phyloP scores from a whole-genome alignment of 2,329 filamentous ascomycete species.

The Alternaria arborescens region DNA sequence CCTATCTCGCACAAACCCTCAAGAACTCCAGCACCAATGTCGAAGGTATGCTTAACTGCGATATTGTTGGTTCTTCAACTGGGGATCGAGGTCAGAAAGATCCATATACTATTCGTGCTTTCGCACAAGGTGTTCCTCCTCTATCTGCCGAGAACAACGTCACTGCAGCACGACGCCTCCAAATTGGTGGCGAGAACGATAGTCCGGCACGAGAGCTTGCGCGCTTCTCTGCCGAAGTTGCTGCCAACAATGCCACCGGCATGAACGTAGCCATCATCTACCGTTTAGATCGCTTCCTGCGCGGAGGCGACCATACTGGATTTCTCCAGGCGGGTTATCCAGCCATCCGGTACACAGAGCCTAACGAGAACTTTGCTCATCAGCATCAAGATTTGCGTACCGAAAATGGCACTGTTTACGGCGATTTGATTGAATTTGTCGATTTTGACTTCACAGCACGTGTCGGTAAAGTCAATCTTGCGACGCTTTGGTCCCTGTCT shows the following conservation, averaged over 20 bases:
- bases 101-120: slow-evolving; percentile 63
- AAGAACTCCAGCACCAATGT: slow-evolving; percentile 63
- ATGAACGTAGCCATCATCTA: slow-evolving; percentile 67
- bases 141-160: slow-evolving; percentile 51
- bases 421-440: slow-evolving; percentile 65
- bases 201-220: slow-evolving; percentile 64
- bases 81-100: slow-evolving; percentile 58
- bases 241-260: slow-evolving; percentile 59
- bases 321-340: slow-evolving; percentile 66
- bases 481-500: slow-evolving; percentile 63
- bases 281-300: slow-evolving; percentile 64
- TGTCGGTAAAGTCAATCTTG: slow-evolving; percentile 64
- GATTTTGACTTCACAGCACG: slow-evolving; percentile 64
- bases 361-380: slow-evolving; percentile 65
- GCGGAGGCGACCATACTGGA: slow-evolving; percentile 65
- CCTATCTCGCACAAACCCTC: slow-evolving; percentile 62
- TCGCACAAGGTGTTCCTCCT: slow-evolving; percentile 60
- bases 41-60: slow-evolving; percentile 66
- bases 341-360: slow-evolving; percentile 66
- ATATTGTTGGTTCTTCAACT: slow-evolving; percentile 64
- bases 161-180: slow-evolving; percentile 52
- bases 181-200: slow-evolving; percentile 61
- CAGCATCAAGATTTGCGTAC: slow-evolving; percentile 65
- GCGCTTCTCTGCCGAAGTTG: slow-evolving; percentile 64
- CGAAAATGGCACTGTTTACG: slow-evolving; percentile 62